These are phyloP conservation scores for Russula sp. DNA, from an alignment of 768 basidiomycete genomes.

Conservation along the genomic window DNA sequence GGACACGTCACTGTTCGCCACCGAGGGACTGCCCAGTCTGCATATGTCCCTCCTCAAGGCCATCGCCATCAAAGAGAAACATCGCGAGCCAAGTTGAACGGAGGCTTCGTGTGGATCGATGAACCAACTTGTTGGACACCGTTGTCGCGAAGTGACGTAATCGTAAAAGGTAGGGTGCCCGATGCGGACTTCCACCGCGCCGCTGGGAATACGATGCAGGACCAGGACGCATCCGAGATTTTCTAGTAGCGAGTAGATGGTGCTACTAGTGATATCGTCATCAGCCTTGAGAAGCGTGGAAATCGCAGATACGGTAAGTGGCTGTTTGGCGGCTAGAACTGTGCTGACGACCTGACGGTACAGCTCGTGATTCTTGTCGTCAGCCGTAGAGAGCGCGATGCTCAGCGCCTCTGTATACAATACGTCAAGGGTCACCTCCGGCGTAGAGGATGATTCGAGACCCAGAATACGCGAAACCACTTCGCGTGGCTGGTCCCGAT, in stretches of 20 bases:
- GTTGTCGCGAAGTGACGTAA: constrained; percentile 7
- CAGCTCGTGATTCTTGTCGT: constrained; percentile 2
- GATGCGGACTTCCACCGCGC: constrained; percentile 8
- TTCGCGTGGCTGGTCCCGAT: constrained; percentile 1
- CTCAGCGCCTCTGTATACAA: constrained; percentile 8
- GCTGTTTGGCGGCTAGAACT: constrained; percentile 9
- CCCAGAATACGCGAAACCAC: constrained; percentile 7
- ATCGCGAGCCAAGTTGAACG: constrained; percentile 2
- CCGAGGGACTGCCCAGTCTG: not conserved
- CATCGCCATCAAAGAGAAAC: constrained; percentile 10
- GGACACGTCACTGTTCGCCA: constrained; percentile 2
- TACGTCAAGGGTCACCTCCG: constrained; percentile 9
- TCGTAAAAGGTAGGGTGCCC: constrained; percentile 14
- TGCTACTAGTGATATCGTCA: not conserved
- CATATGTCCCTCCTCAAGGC: constrained; percentile 14
- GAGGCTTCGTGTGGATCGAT: constrained; percentile 1
- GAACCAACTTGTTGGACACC: constrained; percentile 10
- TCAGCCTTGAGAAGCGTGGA: constrained; percentile 6
- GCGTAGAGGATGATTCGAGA: not conserved
- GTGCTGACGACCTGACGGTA: constrained; percentile 10
- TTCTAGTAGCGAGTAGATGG: not conserved
- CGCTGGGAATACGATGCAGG: not conserved
- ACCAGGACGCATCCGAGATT: constrained; percentile 16
- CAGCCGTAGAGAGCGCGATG: constrained; percentile 2
- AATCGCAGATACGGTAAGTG: constrained; percentile 9